Base-by-base conservation (phyloP, 805 yeast genomes). In the Candida oleophila region DNA sequence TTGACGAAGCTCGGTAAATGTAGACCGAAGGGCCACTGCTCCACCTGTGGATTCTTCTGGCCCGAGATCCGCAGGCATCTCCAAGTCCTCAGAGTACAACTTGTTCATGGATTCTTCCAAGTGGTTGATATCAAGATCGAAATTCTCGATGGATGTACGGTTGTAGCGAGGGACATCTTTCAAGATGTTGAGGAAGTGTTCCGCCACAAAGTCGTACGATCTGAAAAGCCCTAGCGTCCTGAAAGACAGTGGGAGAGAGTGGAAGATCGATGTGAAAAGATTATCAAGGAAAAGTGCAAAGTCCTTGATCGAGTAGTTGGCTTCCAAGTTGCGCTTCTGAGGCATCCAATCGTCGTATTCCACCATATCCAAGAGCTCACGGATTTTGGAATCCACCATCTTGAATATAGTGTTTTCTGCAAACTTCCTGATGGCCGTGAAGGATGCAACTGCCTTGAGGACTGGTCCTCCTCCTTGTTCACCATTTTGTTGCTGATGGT, bases 221-320 rank as follows among this genome's bases (percentile, higher is more conserved):
- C 96, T 80, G 53, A 89, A 83, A 49, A 91, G 77, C n/a, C 95
- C 80, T 49, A 90, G 69, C 2, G 92, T 83, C 54, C 87, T 80
- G 47, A 92, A 83, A 3, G 87, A 78, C 39, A 77, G 76, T 0
- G 98, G 97, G 41, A 94, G 72, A 49, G 86, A 87, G 9, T 86
- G 83, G 55, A 94, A 80, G 14, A 95, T 89, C 1, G 96, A 84
- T 44, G 85, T 81, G 60, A 92, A 89, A 76, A 91, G 79, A 65
- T 89, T 88, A 52, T 87, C 87, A 59, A 92, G 74, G 64, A 85
- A 94, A 47, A 85, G 80, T 15, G 96, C 91, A 73, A 91, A 81
- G 65, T 92, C 98, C 42, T 81, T 80, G 47, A 92, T 80, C 43
- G 85, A 84, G 54, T 76, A 76, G 53, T 87, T 85, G 14, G 97